Base-by-base conservation (phyloP, 2,329 filamentous ascomycete genomes). In the Neocucurbitaria cava region DNA sequence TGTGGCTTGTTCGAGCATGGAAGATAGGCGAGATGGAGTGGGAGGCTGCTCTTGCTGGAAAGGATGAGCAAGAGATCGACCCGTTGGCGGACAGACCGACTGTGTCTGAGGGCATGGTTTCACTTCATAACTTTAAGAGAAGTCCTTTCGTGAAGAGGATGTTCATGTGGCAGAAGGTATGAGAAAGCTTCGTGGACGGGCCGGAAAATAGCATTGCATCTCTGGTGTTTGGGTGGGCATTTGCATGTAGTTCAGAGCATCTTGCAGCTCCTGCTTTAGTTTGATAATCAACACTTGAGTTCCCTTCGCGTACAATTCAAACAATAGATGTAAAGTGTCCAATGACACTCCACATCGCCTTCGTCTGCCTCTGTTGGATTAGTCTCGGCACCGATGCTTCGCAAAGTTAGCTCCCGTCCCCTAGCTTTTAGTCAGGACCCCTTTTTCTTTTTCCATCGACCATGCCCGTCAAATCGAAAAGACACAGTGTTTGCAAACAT, bases 1-100 rank as follows among this genome's bases (percentile, higher is more conserved):
- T 86, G 64, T 81, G 82, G 74, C 65, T 85, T n/a, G 69, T 87
- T 44, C 72, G 85, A 51, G 81, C 80, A 0, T 88, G 85, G 86
- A 87, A 87, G 74, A 82, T 88, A 64, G 80, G 78, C 1, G 80
- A 85, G 55, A 56, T 83, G 33, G 79, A 85, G 51, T 71, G 74
- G 49, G 58, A 72, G 33, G 76, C 73, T 23, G 73, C 68, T 26
- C 64, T 65, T 23, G 67, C 48, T 57, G 68, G 49, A 63, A 76
- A 62, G 61, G 57, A 51, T 8, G 55, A 53, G 3, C 56, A 61
- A 8, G 64, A 65, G 5, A 47, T 72, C 11, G 68, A 71, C 54
- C 64, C 52, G 24, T 57, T 66, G 6, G 52, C 47, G 10, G 56
- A n/a, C 15, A 54, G 21, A 9, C 30, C 31, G 7, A 39, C 47